Percentiles rank a stretch among this genome's conserved stretches.
These are phyloP conservation scores for Boletus patriciae DNA, from an alignment of 768 basidiomycete species.

Conservation along the genomic window DNA sequence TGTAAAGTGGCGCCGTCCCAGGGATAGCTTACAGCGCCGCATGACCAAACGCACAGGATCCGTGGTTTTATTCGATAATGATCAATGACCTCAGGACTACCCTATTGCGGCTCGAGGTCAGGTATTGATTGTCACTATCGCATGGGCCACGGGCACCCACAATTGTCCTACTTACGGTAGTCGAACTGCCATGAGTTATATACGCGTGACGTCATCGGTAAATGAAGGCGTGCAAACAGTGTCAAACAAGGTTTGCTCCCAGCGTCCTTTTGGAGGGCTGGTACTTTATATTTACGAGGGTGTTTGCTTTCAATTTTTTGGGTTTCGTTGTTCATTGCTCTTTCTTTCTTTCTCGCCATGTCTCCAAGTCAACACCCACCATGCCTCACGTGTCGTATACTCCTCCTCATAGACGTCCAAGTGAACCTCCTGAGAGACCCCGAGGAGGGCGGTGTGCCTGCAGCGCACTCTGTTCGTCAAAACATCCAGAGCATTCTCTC, in stretches of 20 bases:
- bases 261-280: background rate
- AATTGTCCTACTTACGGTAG: background rate
- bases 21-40: background rate
- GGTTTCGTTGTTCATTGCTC: background rate
- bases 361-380: slow-evolving; percentile 20
- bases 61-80: background rate
- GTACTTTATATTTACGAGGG: slow-evolving; percentile 17
- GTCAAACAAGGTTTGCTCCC: background rate
- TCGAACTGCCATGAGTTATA: no score
- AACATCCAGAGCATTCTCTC: slow-evolving; percentile 53
- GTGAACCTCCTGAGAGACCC: slow-evolving; percentile 48
- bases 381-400: slow-evolving; percentile 40
- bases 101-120: background rate
- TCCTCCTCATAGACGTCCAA: slow-evolving; percentile 63
- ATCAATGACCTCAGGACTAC: background rate
- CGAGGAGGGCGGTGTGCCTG: slow-evolving; percentile 53
- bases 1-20: background rate
- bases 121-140: background rate
- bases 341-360: slow-evolving; percentile 14
- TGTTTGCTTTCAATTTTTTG: background rate
- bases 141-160: background rate
- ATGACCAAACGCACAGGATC: background rate
- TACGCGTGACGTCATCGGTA: slow-evolving; percentile 28
- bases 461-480: slow-evolving; percentile 39
- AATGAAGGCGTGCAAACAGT: slow-evolving; percentile 13